These are phyloP conservation scores for Bothriochloa decipiens DNA, from an alignment of 176 grass and related monocot species.

Conservation along the genomic window DNA sequence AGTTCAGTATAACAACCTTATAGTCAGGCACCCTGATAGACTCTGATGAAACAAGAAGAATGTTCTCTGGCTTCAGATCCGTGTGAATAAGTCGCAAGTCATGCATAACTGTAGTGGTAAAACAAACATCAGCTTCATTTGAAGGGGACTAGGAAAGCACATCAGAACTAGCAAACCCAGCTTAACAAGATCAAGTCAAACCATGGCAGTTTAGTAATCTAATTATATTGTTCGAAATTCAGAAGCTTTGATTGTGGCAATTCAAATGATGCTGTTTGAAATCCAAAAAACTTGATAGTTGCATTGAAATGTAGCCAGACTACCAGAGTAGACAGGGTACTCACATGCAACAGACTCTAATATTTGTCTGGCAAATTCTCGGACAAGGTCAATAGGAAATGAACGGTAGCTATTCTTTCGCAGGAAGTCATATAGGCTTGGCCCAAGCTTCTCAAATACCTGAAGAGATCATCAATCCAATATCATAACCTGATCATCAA, in stretches of 20 bases:
- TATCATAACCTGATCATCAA: conserved; percentile 26
- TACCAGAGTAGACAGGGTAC: conserved; percentile 30
- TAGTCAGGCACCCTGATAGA: conserved; percentile 79
- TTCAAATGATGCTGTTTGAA: not conserved
- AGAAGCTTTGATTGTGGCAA: not conserved
- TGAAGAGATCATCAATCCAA: conserved; percentile 48
- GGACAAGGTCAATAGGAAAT: conserved; percentile 87
- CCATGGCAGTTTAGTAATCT: not conserved
- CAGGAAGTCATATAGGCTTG: conserved; percentile 88
- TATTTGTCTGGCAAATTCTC: conserved; percentile 90
- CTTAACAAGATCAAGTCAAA: not conserved
- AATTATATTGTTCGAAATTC: not conserved
- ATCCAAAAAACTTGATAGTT: not conserved
- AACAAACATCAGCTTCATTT: conserved; percentile 20
- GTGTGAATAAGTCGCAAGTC: conserved; percentile 95
- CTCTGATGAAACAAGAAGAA: conserved; percentile 93
- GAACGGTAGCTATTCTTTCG: conserved; percentile 81
- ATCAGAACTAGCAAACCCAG: conserved; percentile 1
- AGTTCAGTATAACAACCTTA: conserved; percentile 60
- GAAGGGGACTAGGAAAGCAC: not conserved
- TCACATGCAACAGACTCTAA: conserved; percentile 92
- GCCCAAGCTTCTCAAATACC: conserved; percentile 97
- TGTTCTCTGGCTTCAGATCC: conserved; percentile 97
- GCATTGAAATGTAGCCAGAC: not conserved
- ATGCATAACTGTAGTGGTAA: conserved; percentile 78